Evolutionary conservation across 352 stramenopile genomes (phyloP).

Genomic region (Phytophthora quininea): DNA sequence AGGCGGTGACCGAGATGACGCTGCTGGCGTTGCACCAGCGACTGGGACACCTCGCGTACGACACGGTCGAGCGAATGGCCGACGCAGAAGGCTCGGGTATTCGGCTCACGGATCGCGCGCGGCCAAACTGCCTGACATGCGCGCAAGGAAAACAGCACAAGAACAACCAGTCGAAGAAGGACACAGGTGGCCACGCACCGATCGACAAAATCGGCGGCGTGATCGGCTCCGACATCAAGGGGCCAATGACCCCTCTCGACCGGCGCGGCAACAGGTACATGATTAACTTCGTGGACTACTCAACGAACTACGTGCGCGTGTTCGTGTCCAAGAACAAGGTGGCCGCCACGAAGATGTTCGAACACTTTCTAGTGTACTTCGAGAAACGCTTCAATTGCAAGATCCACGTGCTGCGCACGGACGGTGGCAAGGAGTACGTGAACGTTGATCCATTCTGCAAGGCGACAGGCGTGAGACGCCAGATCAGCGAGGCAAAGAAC

Average conservation of each 20-base stretch:
- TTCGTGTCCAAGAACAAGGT: slow-evolving; percentile 8
- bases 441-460: slow-evolving; percentile 34
- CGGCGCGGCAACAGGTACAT: slow-evolving; percentile 7
- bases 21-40: slow-evolving; percentile 7
- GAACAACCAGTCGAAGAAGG: neutral
- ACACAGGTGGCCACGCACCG: slow-evolving; percentile 2
- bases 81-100: slow-evolving; percentile 5
- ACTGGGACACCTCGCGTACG: slow-evolving; percentile 8
- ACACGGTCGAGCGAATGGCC: slow-evolving; percentile 10
- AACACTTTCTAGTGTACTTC: slow-evolving; percentile 2
- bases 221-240: slow-evolving; percentile 3
- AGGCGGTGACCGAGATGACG: neutral
- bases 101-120: neutral
- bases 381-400: neutral
- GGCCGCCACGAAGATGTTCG: neutral
- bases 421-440: slow-evolving; percentile 14
- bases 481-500: slow-evolving; percentile 33
- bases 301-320: slow-evolving; percentile 8
- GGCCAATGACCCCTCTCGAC: slow-evolving; percentile 3
- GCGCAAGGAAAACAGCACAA: slow-evolving; percentile 10
- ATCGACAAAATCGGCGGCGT: slow-evolving; percentile 9
- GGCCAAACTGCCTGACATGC: slow-evolving; percentile 5
- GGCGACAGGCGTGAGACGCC: slow-evolving; percentile 9
- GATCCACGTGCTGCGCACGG: neutral
- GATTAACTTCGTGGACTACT: slow-evolving; percentile 11